Base-by-base conservation (phyloP, 257 asterid species). In the Solanum arcanum region DNA sequence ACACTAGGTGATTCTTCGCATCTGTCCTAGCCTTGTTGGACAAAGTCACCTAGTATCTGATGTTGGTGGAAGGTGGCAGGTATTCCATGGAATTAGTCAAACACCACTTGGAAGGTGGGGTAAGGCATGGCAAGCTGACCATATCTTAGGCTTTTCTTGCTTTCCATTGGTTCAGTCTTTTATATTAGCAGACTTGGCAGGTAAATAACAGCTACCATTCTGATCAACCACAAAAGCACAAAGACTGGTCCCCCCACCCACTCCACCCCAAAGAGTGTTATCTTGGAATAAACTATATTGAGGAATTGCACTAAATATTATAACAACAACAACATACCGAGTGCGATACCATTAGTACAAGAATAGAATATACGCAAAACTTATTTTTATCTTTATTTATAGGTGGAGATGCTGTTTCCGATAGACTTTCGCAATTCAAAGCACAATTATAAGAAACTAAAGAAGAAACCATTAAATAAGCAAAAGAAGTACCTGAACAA, bases 401-500 rank as follows among this genome's bases (percentile, higher is more conserved):
- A 56, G 25, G 66, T 59, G 68, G 13, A 21, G 13, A 60, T 27
- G 29, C 29, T 9, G 68, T 60, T 60, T 60, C 9, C 29, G 29
- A 23, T 60, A 60, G 68, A 60, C 6, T 60, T 12, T 60, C 7
- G 13, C 68, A 60, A 60, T 23, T 60, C 68, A 23, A 23, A 60
- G 68, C 29, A 60, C 68, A 60, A 60, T 21, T 60, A 23, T 60
- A 60, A 60, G 68, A 21, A 60, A 60, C 9, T 60, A 60, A 64
- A 64, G 31, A 4, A 83, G 37, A 62, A 62, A 5, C 60, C 29
- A 62, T 3, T 12, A 84, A 60, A 84, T 16, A 31, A 82, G 83
- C 33, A 15, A 76, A 20, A 11, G 29, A 62, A n/a, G 39, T 85
- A 97, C 99, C 98, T 95, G 99, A 42, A 97, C 98, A 86, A 97